Evolutionary conservation across 345 rosid species (phyloP).

Genomic region (Erysimum cheiranthoides): DNA sequence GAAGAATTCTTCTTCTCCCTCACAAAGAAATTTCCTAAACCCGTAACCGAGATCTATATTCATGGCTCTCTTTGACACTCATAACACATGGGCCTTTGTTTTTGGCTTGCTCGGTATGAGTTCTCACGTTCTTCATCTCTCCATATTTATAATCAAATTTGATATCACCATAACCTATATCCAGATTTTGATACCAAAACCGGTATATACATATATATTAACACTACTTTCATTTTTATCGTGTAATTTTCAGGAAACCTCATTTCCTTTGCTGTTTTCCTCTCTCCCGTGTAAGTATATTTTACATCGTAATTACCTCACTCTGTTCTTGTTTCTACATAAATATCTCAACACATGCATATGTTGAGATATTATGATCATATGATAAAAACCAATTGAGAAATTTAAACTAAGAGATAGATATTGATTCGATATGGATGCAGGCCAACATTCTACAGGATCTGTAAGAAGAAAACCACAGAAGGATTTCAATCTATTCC

Average conservation of each 20-base stretch:
- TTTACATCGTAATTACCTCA: conserved; percentile 26
- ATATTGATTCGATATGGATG: conserved; percentile 4
- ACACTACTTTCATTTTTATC: conserved; percentile 3
- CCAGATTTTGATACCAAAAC: conserved; percentile 3
- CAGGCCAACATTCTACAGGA: conserved; percentile 72
- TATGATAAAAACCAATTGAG: background rate
- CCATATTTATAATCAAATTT: background rate
- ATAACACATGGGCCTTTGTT: conserved; percentile 46
- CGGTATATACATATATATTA: background rate
- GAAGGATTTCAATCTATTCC: conserved; percentile 80
- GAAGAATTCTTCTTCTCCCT: conserved; percentile 26
- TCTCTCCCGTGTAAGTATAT: conserved; percentile 76
- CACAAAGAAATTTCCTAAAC: background rate
- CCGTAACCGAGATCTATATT: conserved; percentile 4
- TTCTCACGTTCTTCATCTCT: background rate
- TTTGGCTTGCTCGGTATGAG: conserved; percentile 48
- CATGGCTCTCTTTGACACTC: conserved; percentile 47
- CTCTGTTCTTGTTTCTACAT: conserved; percentile 22
- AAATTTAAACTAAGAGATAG: background rate
- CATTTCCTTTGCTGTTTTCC: conserved; percentile 63
- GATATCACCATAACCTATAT: conserved; percentile 19
- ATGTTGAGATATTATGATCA: background rate
- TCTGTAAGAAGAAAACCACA: conserved; percentile 74
- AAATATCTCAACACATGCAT: background rate
- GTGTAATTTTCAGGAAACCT: conserved; percentile 60